Base-by-base conservation (phyloP, 2,329 filamentous ascomycete species). In the Claviceps sp. region DNA sequence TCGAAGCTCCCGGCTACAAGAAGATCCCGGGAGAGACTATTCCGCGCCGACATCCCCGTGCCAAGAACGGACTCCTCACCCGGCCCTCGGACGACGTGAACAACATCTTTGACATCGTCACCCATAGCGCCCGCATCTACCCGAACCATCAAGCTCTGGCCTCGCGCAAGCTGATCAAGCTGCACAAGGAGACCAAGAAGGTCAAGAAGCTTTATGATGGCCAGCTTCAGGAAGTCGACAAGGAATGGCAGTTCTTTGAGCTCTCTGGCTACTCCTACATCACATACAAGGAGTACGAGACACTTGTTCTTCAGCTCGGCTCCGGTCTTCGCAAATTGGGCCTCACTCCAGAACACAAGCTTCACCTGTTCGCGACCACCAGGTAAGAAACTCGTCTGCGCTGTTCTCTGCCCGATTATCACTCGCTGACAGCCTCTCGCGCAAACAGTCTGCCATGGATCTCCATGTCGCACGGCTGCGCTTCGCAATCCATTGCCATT, bases 161-260 rank as follows among this genome's bases (percentile, higher is more conserved):
- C 59, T 77, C 76, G 61, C 82, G 89, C 57, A 84, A 79, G 66
- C 76, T 95, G 53, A 68, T 95, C 68, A 76, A 84, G 68, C 81
- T 84, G 47, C 89, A 95, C 69, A 80, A 80, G 61, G 89, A 95
- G 74, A 84, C 78, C 60, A 95, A 91, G 74, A 93, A 89, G 77
- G 73, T 95, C 59, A 85, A 89, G 76, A 95, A 94, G 78, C 76
- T 88, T 49, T 73, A 95, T 53, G 87, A 94, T 62, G 89, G 89
- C 59, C 78, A 86, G 65, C 78, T 89, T 67, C 74, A 77, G 57
- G 80, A 90, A 70, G 81, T 93, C 38, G 87, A 94, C 57, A 95
- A 95, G 80, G 81, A 91, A 67, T 95, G 89, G 89, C 82, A 84
- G 50, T 94, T 83, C 70, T 94, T 88, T 60, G 89, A 95, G 75